These are phyloP conservation scores for Tremella yokohamensis DNA, from an alignment of 768 basidiomycete species.

Conservation along the genomic window DNA sequence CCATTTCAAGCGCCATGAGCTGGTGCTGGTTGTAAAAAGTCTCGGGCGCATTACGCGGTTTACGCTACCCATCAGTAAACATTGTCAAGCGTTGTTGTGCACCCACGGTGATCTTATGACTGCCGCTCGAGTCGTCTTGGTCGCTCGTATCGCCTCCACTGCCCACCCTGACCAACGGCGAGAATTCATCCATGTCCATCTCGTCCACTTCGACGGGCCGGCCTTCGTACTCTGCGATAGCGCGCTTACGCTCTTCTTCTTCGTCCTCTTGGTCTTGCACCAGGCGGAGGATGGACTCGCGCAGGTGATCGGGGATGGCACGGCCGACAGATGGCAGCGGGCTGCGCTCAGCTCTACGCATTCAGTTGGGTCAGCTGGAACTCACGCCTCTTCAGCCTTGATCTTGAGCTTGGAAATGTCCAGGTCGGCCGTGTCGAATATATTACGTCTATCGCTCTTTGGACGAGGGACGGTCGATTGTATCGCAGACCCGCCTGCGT, in stretches of 20 bases:
- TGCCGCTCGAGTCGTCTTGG: conserved; percentile 13
- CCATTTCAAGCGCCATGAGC: conserved; percentile 69
- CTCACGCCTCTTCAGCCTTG: conserved; percentile 57
- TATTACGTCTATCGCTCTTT: conserved; percentile 57
- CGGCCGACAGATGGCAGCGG: conserved; percentile 12
- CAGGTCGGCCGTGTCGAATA: conserved; percentile 69
- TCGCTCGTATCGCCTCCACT: conserved; percentile 9
- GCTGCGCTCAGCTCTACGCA: neutral
- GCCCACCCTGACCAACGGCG: neutral
- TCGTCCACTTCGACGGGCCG: conserved; percentile 4
- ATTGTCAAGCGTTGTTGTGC: neutral
- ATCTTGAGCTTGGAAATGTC: conserved; percentile 61
- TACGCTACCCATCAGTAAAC: neutral
- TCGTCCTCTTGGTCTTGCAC: conserved; percentile 71
- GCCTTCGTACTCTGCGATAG: conserved; percentile 33
- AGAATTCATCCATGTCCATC: conserved; percentile 41
- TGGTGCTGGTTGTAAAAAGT: conserved; percentile 18
- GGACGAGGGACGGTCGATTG: neutral
- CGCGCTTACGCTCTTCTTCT: conserved; percentile 52
- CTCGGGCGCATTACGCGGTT: neutral
- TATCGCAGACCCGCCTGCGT: conserved; percentile 6
- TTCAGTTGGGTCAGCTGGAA: neutral
- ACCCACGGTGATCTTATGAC: conserved; percentile 27
- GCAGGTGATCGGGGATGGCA: conserved; percentile 66
- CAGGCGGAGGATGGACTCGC: conserved; percentile 73